Evolutionary conservation across 441 rosid species (phyloP).

Genomic region (Lepidium campestre): DNA sequence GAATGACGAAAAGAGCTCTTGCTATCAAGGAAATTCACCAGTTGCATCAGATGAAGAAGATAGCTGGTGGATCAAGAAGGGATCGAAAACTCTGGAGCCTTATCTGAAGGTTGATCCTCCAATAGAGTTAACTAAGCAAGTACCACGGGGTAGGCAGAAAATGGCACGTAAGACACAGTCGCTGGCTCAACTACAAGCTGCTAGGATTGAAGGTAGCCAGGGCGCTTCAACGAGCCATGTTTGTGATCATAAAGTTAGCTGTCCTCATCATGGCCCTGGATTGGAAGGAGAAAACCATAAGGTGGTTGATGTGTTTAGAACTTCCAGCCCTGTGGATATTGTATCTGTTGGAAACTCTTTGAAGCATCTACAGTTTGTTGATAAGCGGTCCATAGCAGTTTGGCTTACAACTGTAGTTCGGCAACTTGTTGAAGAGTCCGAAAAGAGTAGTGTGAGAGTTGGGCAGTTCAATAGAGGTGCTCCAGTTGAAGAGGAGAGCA

Average conservation of each 20-base stretch:
- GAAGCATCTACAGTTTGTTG: slow-evolving; percentile 70
- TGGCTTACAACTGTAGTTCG: slow-evolving; percentile 74
- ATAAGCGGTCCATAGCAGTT: slow-evolving; percentile 69
- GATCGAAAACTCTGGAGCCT: slow-evolving; percentile 47
- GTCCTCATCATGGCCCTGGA: slow-evolving; percentile 59
- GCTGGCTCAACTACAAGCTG: slow-evolving; percentile 90
- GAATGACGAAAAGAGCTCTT: slow-evolving; percentile 68
- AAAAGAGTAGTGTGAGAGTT: slow-evolving; percentile 52
- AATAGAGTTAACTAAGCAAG: slow-evolving; percentile 65
- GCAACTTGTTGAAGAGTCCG: slow-evolving; percentile 83
- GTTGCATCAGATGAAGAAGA: slow-evolving; percentile 86
- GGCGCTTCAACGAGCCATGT: slow-evolving; percentile 98
- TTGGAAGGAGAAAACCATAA: slow-evolving; percentile 53
- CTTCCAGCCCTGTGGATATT: slow-evolving; percentile 47
- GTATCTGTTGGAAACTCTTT: slow-evolving; percentile 73
- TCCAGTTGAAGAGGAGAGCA: slow-evolving; percentile 61
- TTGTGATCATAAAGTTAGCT: slow-evolving; percentile 74
- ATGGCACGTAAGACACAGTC: slow-evolving; percentile 80
- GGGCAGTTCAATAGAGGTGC: slow-evolving; percentile 58
- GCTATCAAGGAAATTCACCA: slow-evolving; percentile 64
- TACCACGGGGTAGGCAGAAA: slow-evolving; percentile 84
- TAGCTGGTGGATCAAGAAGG: slow-evolving; percentile 94
- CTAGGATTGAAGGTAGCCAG: slow-evolving; percentile 98
- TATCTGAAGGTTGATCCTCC: slow-evolving; percentile 63
- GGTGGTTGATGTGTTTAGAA: slow-evolving; percentile 51